Evolutionary conservation across 139 green algal genomes (phyloP), one percentile per base, ranked within the genome.

Genomic region (Marvania coccoides): DNA sequence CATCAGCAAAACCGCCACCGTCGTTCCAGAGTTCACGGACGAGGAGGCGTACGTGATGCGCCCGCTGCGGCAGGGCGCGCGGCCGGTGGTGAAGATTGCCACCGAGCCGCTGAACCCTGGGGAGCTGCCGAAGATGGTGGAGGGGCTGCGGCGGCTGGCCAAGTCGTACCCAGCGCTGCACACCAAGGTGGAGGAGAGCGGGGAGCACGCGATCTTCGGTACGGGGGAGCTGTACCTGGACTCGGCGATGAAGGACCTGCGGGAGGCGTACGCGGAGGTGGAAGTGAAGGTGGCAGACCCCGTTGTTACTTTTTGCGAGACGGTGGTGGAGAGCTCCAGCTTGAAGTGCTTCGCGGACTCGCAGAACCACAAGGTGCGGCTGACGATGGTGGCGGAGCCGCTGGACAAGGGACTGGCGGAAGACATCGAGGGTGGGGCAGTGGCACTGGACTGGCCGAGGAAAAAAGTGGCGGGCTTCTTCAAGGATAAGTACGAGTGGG

Each of bases 311-410:
- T 97, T 98, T 73, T 92, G 86, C 59, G 94, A 99, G 82, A 98
- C 94, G 15, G 94, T 98, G 10, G 90, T 97, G 65, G 94, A 99
- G 77, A 97, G 89, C 23, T 88, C 69, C 56, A 85, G 71, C 8
- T 77, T 99, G 48, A 96, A 97, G 81, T 98, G 93, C 78, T 98
- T 96, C 82, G 94, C 94, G 6, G 90, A 98, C 75, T 96, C 90
- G 12, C 90, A 90, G 66, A 98, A 98, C 81, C 90, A 93, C 72
- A 76, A 75, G 45, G 95, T 96, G 73, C 94, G 93, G 83, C 55
- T 96, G 39, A 95, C 90, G 29, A 94, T 97, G 84, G 91, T 98
- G 19, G 89, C 94, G 9, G 91, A 99, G 84, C 93, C 94, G 2
- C 71, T 99, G 45, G 93, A 98, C 63, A 87, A 88, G 69, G 71